Base-by-base conservation (phyloP, 768 basidiomycete genomes). In the Suillus hirtellus region DNA sequence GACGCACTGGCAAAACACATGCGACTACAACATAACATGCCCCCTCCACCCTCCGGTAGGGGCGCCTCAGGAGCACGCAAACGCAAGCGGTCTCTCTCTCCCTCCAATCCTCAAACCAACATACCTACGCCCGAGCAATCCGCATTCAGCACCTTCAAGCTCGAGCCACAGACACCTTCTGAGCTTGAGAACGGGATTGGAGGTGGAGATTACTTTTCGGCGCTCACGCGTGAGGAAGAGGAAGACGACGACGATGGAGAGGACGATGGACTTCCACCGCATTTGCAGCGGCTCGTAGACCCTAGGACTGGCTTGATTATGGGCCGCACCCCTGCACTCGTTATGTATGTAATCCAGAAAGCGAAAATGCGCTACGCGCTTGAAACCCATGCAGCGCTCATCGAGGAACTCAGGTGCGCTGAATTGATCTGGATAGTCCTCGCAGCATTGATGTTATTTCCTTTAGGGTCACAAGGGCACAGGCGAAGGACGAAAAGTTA, bases 1-100 rank as follows among this genome's bases (percentile, higher is more conserved):
- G 95, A 97, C 76, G 94, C 95, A 10, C 86, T 96, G 21, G 89
- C 89, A 24, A 96, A 96, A 72, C 95, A 97, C 74, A 89, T 95
- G 86, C 89, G 93, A 31, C 86, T 92, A 38, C 92, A 95, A 70
- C 92, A 95, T 76, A 88, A 90, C 68, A 87, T 91, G 71, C 82
- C 82, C 2, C 88, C 90, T 0, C 90, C 92, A 0, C 81, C 86
- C 1, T 89, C 92, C 0, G 87, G 88, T 6, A 84, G 89, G 44
- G 90, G 89, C 50, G 89, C 89, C 19, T 79, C 77, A 17, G 83
- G 88, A 58, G 89, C 90, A 71, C 87, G 91, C 60, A 92, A 92
- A 70, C 85, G 88, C 37, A 58, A 58, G 17, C 56, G 80, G 75
- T 5, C 76, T 76, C 34, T 72, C 73, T 42, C 74, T 68, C 2